These are phyloP conservation scores for Vigna trinervia DNA, from an alignment of 306 rosid species.

Conservation along the genomic window DNA sequence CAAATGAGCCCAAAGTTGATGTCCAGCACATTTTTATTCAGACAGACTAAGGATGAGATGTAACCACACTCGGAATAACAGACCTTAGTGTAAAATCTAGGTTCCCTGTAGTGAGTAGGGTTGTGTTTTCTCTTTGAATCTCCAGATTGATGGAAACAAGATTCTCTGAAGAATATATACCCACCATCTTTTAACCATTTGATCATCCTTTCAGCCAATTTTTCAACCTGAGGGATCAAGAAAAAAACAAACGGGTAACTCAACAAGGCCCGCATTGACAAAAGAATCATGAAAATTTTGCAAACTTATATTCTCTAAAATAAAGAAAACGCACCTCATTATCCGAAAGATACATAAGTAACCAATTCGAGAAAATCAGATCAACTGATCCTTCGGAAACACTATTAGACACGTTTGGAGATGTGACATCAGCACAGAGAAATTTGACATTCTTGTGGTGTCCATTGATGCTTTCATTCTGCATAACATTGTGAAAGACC, in stretches of 20 bases:
- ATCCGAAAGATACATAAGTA: conserved; percentile 96
- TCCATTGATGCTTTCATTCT: conserved; percentile 85
- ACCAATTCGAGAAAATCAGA: conserved; percentile 92
- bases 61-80: conserved; percentile 34
- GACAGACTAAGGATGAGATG: conserved; percentile 10
- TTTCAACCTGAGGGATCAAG: conserved; percentile 62
- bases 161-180: conserved; percentile 85
- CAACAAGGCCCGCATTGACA: conserved; percentile 8
- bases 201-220: conserved; percentile 76
- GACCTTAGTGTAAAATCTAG: conserved; percentile 93
- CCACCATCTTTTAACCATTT: conserved; percentile 94
- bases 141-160: conserved; percentile 98
- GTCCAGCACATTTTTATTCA: conserved; percentile 25
- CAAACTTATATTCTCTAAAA: not conserved
- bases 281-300: conserved; percentile 2
- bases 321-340: conserved; percentile 64
- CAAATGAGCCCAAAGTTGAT: conserved; percentile 20
- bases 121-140: conserved; percentile 89
- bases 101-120: conserved; percentile 97
- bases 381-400: conserved; percentile 77
- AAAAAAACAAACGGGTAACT: conserved; percentile 14
- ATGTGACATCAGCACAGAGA: conserved; percentile 91
- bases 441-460: conserved; percentile 84
- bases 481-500: conserved; percentile 35
- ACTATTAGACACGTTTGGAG: conserved; percentile 55